phyloP scores from a whole-genome alignment of 257 asterid genomes.

The Cordia subcordata region DNA sequence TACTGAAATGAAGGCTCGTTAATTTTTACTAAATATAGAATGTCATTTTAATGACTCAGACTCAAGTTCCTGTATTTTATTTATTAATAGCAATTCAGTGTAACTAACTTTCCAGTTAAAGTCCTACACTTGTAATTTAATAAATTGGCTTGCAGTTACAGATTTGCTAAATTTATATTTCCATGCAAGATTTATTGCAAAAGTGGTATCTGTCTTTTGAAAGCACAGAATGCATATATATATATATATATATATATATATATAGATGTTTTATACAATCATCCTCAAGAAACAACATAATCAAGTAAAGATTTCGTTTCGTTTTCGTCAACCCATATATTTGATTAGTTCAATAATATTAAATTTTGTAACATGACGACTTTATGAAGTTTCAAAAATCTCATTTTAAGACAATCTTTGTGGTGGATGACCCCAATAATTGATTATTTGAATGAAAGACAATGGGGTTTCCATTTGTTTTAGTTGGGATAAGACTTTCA shows the following conservation, averaged over 20 bases:
- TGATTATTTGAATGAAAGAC: not conserved
- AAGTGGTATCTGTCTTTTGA: conserved; percentile 10
- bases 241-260: too few species aligned
- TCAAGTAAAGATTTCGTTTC: conserved; percentile 53
- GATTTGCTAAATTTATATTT: too few species aligned
- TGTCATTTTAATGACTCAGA: too few species aligned
- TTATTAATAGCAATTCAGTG: not conserved
- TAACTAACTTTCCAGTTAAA: not conserved
- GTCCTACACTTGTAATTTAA: not conserved
- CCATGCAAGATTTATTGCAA: too few species aligned
- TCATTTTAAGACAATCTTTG: too few species aligned
- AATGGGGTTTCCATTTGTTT: not conserved
- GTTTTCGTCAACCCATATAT: conserved; percentile 38
- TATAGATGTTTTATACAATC: conserved; percentile 38
- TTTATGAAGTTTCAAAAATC: too few species aligned
- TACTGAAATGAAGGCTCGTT: conserved; percentile 2
- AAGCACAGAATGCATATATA: conserved; percentile 38
- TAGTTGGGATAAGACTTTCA: too few species aligned
- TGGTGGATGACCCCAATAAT: conserved; percentile 10
- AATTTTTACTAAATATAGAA: conserved; percentile 19
- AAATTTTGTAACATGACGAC: too few species aligned
- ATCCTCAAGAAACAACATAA: conserved; percentile 48
- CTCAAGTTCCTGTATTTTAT: not conserved
- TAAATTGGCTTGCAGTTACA: not conserved
- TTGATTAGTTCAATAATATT: too few species aligned